Evolutionary conservation across 139 green algal genomes (phyloP), one percentile per base, ranked within the genome.

Genomic region (Yamagishiella unicocca): DNA sequence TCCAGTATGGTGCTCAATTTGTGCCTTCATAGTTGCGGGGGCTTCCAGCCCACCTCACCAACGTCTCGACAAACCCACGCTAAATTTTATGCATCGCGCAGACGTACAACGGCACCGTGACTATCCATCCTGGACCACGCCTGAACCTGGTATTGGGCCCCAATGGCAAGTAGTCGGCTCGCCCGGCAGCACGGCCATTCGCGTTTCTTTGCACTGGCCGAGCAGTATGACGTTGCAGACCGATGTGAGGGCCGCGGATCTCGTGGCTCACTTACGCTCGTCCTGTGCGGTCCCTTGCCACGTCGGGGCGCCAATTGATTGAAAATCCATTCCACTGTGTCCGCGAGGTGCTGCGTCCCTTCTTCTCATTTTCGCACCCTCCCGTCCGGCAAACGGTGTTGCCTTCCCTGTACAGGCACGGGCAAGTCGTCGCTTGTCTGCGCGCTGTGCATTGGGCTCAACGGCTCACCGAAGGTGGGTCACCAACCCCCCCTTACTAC

Each of bases 81-180:
- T 46, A 29, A 25, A 31, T 17, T 12, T 17, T 17, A 17, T 58
- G 17, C 17, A 2, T 1, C 38, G 1, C 87, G 86, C 94, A 97
- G 95, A 98, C 96, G 0, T 98, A 97, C 88, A 82, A 76, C 38
- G 85, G 96, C 25, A 90, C 87, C 9, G 88, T 95, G 17, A 81
- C 37, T 25, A 92, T 98, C 40, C 81, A 84, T n/a, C 95, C 96
- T 24, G 95, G 95, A 0, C 90, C 96, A 0, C 82, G 92, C 0
- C 92, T 99, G 4, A 99, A 99, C 92, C 92, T 99, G 24, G 93
- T 99, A 14, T 78, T 99, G 0, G 97, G 97, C 0, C 97, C 97
- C 21, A 99, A 99, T 74, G 97, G 94, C 97, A 76, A 33, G 92
- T 43, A n/a, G 27, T 35, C 40, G 19, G 33, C 31, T 40, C n/a